Base-by-base conservation (phyloP, 2,329 filamentous ascomycete species). In the Monosporascus sp. region DNA sequence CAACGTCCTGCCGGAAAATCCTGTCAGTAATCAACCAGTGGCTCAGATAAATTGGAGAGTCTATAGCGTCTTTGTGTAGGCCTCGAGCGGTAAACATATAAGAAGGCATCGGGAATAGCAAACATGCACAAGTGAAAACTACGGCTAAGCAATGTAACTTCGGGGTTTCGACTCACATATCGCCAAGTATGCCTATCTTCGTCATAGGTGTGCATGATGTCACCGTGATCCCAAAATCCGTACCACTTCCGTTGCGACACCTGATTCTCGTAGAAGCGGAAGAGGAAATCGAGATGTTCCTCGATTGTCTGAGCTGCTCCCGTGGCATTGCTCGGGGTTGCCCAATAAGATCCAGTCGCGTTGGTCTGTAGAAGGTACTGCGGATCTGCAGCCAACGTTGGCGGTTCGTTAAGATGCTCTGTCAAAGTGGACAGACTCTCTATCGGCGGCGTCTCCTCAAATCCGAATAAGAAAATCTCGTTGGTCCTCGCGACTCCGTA, bases 161-260 rank as follows among this genome's bases (percentile, higher is more conserved):
- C n/a, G 11, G 11, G 20, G 41, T 14, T 17, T 31, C 14, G 27
- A 46, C 43, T 25, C 14, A 46, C 43, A 46, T 46, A 46, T 1
- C 80, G 74, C 83, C 83, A 86, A 1, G 72, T 73, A 56, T 85
- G 82, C 5, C 82, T 71, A 62, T 84, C 77, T 0, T 64, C 57
- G 49, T 86, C 82, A 55, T 86, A 86, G 0, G 80, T 79, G 59
- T 86, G 83, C 73, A 82, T 81, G 41, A 86, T 74, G 57, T 86
- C 83, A 2, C 83, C 83, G 51, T 83, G 73, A 54, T 86, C 81
- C 65, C 77, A 77, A 69, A 85, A 85, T 0, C 83, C 83, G 57
- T 85, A 86, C 82, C 82, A 86, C 11, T 77, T 69, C 2, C 79
- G 74, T 51, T 83, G 75, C 50, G 81, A 76, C 11, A 84, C 72